These are phyloP conservation scores for Whalleya microplaca DNA, from an alignment of 2,329 filamentous ascomycete genomes.

Conservation along the genomic window DNA sequence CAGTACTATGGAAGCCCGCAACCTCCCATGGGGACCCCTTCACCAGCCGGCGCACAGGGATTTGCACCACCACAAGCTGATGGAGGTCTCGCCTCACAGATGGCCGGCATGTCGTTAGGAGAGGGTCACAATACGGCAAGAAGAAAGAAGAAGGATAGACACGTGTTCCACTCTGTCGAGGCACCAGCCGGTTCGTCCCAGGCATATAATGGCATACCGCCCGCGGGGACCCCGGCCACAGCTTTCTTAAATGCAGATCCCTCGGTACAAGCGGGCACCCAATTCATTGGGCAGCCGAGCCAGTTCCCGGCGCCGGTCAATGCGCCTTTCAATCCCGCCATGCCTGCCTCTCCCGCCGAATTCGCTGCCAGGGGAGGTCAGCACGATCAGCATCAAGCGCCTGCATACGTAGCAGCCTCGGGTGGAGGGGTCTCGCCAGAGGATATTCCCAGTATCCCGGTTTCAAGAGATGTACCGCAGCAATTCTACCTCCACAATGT, in stretches of 20 bases:
- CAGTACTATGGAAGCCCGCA: constrained; percentile 46
- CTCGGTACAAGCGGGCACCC: constrained; percentile 47
- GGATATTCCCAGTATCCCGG: constrained; percentile 88
- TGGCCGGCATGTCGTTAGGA: constrained; percentile 75
- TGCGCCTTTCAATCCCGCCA: constrained; percentile 53
- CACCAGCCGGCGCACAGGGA: constrained; percentile 38
- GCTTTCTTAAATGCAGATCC: constrained; percentile 63
- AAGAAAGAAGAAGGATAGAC: constrained; percentile 91
- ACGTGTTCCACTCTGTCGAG: constrained; percentile 88
- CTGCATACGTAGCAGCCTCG: constrained; percentile 59
- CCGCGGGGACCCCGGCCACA: constrained; percentile 57
- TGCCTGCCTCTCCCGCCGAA: constrained; percentile 46
- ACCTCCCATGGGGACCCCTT: constrained; percentile 35
- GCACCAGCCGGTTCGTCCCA: constrained; percentile 69
- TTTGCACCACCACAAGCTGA: constrained; percentile 48
- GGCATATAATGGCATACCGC: constrained; percentile 70
- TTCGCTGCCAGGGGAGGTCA: constrained; percentile 49
- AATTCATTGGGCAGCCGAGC: constrained; percentile 53
- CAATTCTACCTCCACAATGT: constrained; percentile 84
- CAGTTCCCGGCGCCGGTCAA: constrained; percentile 67
- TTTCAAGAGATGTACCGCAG: constrained; percentile 80
- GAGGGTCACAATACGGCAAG: constrained; percentile 56
- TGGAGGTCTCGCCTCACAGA: constrained; percentile 66
- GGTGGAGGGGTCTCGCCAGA: constrained; percentile 84
- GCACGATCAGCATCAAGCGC: constrained; percentile 41